Conservation (phyloP, 1,284 basidiomycete species). For the Apiotrichum veenhuisii region DNA sequence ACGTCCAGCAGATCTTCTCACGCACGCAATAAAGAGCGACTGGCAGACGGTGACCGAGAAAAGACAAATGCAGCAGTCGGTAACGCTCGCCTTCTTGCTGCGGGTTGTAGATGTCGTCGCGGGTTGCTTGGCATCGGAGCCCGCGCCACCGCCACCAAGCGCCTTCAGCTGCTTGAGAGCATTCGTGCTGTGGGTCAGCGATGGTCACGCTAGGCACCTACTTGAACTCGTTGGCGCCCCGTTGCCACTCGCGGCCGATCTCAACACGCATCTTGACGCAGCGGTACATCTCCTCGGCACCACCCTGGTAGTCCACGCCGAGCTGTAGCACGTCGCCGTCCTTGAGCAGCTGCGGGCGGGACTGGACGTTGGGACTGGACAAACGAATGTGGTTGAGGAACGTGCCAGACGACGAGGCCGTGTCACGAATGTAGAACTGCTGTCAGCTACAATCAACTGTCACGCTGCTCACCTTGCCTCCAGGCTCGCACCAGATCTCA, state of each 20-base stretch:
- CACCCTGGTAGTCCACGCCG: conserved; percentile 97
- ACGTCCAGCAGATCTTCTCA: neutral
- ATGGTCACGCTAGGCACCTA: conserved; percentile 51
- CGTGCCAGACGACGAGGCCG: conserved; percentile 84
- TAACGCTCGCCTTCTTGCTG: conserved; percentile 52
- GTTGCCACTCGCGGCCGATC: conserved; percentile 80
- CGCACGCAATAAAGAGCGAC: conserved; percentile 83
- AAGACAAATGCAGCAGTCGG: conserved; percentile 95
- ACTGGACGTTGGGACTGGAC: conserved; percentile 76
- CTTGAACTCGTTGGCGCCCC: conserved; percentile 90
- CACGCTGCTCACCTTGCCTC: conserved; percentile 51
- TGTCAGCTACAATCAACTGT: conserved; percentile 23
- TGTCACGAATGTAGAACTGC: conserved; percentile 84
- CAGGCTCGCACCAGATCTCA: conserved; percentile 76
- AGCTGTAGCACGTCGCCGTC: conserved; percentile 95
- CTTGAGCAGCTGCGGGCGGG: conserved; percentile 71
- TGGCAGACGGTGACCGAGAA: conserved; percentile 93
- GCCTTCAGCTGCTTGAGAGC: conserved; percentile 46
- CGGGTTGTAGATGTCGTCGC: conserved; percentile 18
- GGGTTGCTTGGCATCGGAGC: conserved; percentile 20
- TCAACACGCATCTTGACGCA: conserved; percentile 96
- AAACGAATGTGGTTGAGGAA: conserved; percentile 94
- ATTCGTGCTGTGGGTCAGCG: conserved; percentile 33
- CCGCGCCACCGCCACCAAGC: conserved; percentile 34
- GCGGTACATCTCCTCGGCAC: conserved; percentile 95